phyloP scores from a whole-genome alignment of 176 grass and related monocot genomes.

The Thalia dealbata region DNA sequence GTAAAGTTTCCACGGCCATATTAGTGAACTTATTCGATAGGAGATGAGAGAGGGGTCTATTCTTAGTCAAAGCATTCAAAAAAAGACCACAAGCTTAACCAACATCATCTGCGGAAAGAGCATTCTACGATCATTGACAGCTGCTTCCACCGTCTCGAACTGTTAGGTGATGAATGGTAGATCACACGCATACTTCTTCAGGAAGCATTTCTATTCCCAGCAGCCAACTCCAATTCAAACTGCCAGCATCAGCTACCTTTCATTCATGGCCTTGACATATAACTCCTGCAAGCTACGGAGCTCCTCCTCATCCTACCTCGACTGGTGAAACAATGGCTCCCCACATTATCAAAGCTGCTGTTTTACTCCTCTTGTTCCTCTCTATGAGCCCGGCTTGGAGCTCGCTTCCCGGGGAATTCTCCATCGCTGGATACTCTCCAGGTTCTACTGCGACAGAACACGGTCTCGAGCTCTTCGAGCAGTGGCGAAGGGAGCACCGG shows the following conservation, averaged over 20 bases:
- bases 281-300: background rate
- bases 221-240: background rate
- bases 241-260: slow-evolving; percentile 4
- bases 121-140: no score
- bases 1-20: no score
- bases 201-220: background rate
- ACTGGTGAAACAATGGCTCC: slow-evolving; percentile 16
- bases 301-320: background rate
- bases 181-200: background rate
- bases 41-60: no score
- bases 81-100: no score
- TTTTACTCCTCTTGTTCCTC: slow-evolving; percentile 21
- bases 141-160: background rate
- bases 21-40: no score
- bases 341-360: background rate
- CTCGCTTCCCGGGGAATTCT: slow-evolving; percentile 24
- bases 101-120: no score
- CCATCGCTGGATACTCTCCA: slow-evolving; percentile 26
- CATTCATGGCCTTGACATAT: background rate
- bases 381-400: slow-evolving; percentile 5
- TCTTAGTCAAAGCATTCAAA: no score
- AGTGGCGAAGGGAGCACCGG: slow-evolving; percentile 26
- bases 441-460: slow-evolving; percentile 10
- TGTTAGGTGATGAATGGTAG: slow-evolving; percentile 5
- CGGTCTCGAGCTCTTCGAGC: slow-evolving; percentile 22